Percentiles rank a stretch among this genome's conserved stretches.
Evolutionary conservation across 257 asterid genomes (phyloP).

Genomic region (Primulina tabacum): DNA sequence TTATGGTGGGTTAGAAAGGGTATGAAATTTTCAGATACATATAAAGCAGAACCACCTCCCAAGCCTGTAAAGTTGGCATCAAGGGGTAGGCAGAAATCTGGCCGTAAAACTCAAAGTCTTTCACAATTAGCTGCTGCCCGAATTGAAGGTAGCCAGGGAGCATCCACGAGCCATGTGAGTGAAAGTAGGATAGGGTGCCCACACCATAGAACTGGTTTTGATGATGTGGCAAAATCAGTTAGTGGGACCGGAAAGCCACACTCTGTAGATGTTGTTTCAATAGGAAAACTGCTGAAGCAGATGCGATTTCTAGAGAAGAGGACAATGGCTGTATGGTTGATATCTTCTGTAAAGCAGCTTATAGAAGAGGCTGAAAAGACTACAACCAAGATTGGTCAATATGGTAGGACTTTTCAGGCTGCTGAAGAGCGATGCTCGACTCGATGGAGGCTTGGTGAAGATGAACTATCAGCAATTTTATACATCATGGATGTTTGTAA

Average conservation of each 20-base stretch:
- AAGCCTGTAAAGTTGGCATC: constrained; percentile 79
- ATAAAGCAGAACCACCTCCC: constrained; percentile 76
- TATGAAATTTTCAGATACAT: constrained; percentile 58
- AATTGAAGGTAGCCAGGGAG: constrained; percentile 97
- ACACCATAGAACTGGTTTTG: constrained; percentile 63
- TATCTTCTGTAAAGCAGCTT: constrained; percentile 64
- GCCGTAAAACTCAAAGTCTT: constrained; percentile 89
- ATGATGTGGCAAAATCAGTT: constrained; percentile 51
- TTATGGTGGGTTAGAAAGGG: constrained; percentile 90
- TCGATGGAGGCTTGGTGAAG: constrained; percentile 90
- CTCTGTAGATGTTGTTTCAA: constrained; percentile 57
- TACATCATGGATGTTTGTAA: constrained; percentile 81
- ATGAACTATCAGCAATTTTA: constrained; percentile 69
- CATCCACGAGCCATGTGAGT: constrained; percentile 94
- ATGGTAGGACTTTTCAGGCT: constrained; percentile 55
- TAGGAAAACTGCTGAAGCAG: constrained; percentile 71
- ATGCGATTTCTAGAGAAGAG: constrained; percentile 73
- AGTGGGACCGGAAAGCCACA: constrained; percentile 48
- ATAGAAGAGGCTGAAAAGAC: constrained; percentile 77
- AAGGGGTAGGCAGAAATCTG: constrained; percentile 87
- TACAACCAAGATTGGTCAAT: constrained; percentile 59
- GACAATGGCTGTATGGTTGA: constrained; percentile 62
- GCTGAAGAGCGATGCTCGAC: constrained; percentile 62
- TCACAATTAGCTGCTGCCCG: constrained; percentile 95
- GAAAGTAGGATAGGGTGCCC: constrained; percentile 78